Percentiles rank a stretch among this genome's conserved stretches.
These are phyloP conservation scores for Daldinia childiae DNA, from an alignment of 495 filamentous ascomycete species.

Conservation along the genomic window DNA sequence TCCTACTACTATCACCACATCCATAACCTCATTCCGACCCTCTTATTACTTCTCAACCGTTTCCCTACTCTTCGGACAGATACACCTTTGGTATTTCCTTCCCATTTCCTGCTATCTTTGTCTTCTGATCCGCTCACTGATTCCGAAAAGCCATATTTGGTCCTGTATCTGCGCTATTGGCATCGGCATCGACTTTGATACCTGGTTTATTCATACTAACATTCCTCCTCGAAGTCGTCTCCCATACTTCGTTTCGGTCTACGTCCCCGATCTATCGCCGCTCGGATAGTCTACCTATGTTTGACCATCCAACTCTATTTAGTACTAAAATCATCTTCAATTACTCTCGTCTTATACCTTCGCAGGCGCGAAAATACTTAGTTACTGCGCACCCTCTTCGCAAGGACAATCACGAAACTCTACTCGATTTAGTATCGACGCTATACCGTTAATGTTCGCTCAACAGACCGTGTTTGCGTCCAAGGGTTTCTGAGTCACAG, in stretches of 20 bases:
- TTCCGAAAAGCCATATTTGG: slow-evolving; percentile 4
- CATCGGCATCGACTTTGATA: slow-evolving; percentile 15
- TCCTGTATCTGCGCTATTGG: neutral
- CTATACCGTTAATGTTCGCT: too few species aligned
- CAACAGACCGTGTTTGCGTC: too few species aligned
- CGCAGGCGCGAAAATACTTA: neutral
- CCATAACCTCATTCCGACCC: slow-evolving; percentile 7
- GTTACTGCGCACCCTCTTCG: neutral
- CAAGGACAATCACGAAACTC: too few species aligned
- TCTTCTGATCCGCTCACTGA: neutral
- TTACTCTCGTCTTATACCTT: slow-evolving; percentile 1
- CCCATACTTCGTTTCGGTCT: slow-evolving; percentile 17
- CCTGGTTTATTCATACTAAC: slow-evolving; percentile 28
- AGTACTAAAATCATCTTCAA: neutral
- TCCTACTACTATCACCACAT: slow-evolving; percentile 29
- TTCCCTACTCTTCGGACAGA: neutral
- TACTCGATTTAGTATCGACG: too few species aligned
- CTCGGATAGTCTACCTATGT: slow-evolving; percentile 9
- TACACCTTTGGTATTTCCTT: neutral
- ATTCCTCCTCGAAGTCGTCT: slow-evolving; percentile 20
- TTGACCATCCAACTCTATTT: neutral
- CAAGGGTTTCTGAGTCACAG: too few species aligned
- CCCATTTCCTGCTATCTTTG: neutral
- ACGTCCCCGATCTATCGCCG: slow-evolving; percentile 7
- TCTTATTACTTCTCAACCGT: slow-evolving; percentile 5